Evolutionary conservation across 2,329 filamentous ascomycete species (phyloP).

Genomic region (Aspergillus sclerotialis): DNA sequence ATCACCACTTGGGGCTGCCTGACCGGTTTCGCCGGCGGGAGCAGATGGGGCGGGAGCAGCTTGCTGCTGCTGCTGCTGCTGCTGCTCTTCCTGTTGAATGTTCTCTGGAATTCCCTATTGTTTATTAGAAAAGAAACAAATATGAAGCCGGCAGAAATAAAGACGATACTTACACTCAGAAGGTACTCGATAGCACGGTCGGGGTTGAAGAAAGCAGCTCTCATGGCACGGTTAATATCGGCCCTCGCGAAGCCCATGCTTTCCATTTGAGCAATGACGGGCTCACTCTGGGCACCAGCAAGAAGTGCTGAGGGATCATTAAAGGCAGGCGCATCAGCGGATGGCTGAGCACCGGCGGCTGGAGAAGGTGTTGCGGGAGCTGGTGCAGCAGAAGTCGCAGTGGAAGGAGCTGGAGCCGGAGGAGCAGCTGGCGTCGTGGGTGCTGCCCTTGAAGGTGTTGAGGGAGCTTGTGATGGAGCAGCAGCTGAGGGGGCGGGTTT

Average conservation of each 20-base stretch:
- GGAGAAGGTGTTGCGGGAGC: conserved; percentile 43
- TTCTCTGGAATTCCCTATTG: conserved; percentile 81
- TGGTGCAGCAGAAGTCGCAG: conserved; percentile 33
- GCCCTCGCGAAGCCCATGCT: conserved; percentile 89
- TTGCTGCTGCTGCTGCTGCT: conserved; percentile 55
- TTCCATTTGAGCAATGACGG: conserved; percentile 87
- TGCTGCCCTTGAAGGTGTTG: conserved; percentile 31
- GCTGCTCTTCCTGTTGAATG: conserved; percentile 63
- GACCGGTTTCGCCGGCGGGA: conserved; percentile 22
- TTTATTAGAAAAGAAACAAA: conserved; percentile 3
- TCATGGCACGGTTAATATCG: conserved; percentile 89
- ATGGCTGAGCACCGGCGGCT: conserved; percentile 40
- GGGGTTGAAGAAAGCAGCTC: conserved; percentile 93
- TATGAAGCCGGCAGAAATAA: background rate
- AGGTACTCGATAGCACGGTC: conserved; percentile 97
- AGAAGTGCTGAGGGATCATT: conserved; percentile 76
- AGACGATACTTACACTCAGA: conserved; percentile 59
- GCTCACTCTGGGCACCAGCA: conserved; percentile 73
- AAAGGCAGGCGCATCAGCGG: conserved; percentile 38
- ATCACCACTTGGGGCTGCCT: conserved; percentile 39
- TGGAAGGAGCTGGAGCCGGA: conserved; percentile 47
- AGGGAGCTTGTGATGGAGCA: conserved; percentile 29
- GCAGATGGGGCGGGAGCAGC: conserved; percentile 34
- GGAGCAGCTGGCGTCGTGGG: conserved; percentile 41
- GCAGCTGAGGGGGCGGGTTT: conserved; percentile 52